Base-by-base conservation (phyloP, 768 basidiomycete genomes). In the Lactifluus pinguis region DNA sequence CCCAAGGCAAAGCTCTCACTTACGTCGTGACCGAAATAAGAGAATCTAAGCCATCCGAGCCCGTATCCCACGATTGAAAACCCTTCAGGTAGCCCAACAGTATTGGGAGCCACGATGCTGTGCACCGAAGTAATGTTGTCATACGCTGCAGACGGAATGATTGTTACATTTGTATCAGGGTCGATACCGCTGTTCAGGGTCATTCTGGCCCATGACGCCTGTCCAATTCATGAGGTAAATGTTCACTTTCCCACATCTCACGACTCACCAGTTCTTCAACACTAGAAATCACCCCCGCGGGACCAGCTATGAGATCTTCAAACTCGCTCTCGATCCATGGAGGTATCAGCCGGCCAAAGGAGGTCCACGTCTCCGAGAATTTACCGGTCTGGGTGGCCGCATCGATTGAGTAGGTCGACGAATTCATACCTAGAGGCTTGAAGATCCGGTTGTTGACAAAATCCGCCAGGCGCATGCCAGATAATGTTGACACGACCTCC, bases 251-350 rank as follows among this genome's bases (percentile, higher is more conserved):
- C 32, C 39, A 49, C 34, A 58, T 44, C n/a, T 39, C 15, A 17
- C 17, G 30, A 64, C 75, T 10, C 34, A 76, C 79, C 74, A 81
- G 71, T 39, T 80, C 80, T 29, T 72, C 62, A 0, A 69, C 70
- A 32, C 65, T 78, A 17, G 79, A 76, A 34, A 79, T 76, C n/a
- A 81, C 53, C 1, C 78, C 79, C 2, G 73, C 79, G 0, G 78
- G 61, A 6, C 78, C 79, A 4, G 76, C 75, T 6, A 66, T 59
- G 21, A 72, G 49, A 1, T 68, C 66, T 6, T 58, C 6, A 38
- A 59, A 38, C 51, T 75, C 73, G 1, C 60, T 62, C 17, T 36
- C 5, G 9, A 75, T 69, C 63, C 68, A 72, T 34, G 67, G 68
- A 1, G 76, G 74, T 0, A 77, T 67, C 21, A 71, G 62, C 21